Percentiles rank a stretch among this genome's conserved stretches.
Evolutionary conservation across 306 rosid species (phyloP).

Genomic region (Gynostemma pentaphyllum): DNA sequence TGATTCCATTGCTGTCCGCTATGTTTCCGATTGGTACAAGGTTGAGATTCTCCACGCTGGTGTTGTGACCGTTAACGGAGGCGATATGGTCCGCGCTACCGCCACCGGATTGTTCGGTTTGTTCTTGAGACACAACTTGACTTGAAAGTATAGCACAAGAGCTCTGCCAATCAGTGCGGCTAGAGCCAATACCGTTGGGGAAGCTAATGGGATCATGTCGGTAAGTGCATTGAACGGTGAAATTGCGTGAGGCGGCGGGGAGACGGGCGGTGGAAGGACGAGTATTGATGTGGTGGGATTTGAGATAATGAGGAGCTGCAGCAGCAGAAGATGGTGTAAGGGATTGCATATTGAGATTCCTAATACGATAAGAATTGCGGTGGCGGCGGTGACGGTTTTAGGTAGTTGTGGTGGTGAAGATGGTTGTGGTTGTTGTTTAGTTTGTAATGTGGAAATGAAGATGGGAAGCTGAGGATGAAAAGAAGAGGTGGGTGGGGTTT

Average conservation of each 20-base stretch:
- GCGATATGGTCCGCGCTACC: constrained; percentile 25
- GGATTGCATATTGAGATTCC: constrained; percentile 38
- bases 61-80: constrained; percentile 60
- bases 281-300: background rate
- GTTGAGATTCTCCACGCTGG: constrained; percentile 35
- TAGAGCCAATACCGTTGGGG: constrained; percentile 35
- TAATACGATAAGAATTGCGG: background rate
- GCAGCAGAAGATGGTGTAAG: constrained; percentile 32
- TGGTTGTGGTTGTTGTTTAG: no score
- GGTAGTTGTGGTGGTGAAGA: no score
- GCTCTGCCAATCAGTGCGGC: constrained; percentile 81
- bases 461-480: constrained; percentile 53
- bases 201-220: constrained; percentile 31
- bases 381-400: background rate
- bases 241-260: constrained; percentile 11
- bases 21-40: constrained; percentile 51
- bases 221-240: constrained; percentile 33
- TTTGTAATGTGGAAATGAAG: constrained; percentile 32
- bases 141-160: constrained; percentile 79
- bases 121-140: constrained; percentile 47
- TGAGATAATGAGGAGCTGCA: constrained; percentile 23
- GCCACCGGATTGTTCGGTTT: constrained; percentile 12
- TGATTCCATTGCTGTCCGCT: constrained; percentile 5
- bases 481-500: constrained; percentile 16
- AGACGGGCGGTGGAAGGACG: background rate